A percentile compares a stretch with the other conserved stretches of the same genome.
Conservation (phyloP, 768 basidiomycete genomes). For the Cystofilobasidium macerans region DNA sequence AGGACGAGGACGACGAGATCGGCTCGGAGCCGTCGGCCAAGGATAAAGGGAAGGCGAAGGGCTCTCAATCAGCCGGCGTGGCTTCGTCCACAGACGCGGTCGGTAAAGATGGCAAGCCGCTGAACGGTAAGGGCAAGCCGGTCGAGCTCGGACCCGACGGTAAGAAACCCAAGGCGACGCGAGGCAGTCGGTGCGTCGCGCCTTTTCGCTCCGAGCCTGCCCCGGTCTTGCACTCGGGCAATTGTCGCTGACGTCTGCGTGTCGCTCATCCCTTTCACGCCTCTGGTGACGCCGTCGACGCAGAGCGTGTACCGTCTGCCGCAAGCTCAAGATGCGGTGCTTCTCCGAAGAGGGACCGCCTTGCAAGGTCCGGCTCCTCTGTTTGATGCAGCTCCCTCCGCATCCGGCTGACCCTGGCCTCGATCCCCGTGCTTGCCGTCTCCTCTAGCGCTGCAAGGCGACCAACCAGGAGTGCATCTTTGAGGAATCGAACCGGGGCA, state of each 20-base stretch:
- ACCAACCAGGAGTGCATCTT: slow-evolving; percentile 72
- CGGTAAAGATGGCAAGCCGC: no score
- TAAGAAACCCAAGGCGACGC: slow-evolving; percentile 23
- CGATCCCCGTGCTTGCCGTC: background rate
- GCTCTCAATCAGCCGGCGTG: no score
- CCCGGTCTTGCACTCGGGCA: no score
- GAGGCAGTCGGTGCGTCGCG: slow-evolving; percentile 19
- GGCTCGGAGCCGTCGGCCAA: background rate
- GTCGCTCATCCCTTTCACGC: no score
- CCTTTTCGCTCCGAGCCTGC: background rate
- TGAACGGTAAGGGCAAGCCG: slow-evolving; percentile 8
- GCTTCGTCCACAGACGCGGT: no score
- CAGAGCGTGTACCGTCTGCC: slow-evolving; percentile 84
- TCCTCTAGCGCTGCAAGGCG: slow-evolving; percentile 46
- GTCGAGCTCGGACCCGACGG: slow-evolving; percentile 13
- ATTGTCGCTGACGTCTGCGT: no score
- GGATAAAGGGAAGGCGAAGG: background rate
- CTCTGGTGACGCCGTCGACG: no score
- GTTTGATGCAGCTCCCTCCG: background rate
- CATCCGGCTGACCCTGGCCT: no score
- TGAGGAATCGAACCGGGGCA: slow-evolving; percentile 91
- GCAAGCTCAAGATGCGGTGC: slow-evolving; percentile 87
- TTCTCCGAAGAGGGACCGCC: slow-evolving; percentile 80
- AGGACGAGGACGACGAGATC: slow-evolving; percentile 6
- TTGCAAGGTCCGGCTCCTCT: slow-evolving; percentile 48